phyloP scores from a whole-genome alignment of 2,329 filamentous ascomycete species.

The Calonectria multiphialidica region DNA sequence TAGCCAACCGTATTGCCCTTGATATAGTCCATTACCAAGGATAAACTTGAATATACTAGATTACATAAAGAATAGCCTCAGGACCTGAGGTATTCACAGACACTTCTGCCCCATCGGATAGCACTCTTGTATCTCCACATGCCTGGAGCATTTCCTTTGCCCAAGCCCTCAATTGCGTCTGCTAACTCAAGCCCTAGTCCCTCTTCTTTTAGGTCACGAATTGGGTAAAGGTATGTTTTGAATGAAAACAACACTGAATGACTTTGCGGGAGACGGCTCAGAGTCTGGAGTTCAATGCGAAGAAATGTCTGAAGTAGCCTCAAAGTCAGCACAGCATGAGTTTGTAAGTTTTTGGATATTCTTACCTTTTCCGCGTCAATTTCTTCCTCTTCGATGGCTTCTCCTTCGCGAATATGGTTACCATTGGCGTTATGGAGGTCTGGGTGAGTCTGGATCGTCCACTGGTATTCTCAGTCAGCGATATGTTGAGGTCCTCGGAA shows the following conservation, averaged over 20 bases:
- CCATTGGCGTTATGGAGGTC: conserved; percentile 54
- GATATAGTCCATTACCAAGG: neutral
- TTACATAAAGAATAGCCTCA: neutral
- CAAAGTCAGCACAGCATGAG: neutral
- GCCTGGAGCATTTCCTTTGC: conserved; percentile 61
- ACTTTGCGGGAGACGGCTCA: conserved; percentile 62
- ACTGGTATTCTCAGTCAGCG: conserved; percentile 48
- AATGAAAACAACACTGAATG: conserved; percentile 64
- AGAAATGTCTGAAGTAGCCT: conserved; percentile 47
- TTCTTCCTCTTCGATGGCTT: conserved; percentile 49
- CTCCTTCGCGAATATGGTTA: conserved; percentile 51
- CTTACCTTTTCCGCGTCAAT: conserved; percentile 54
- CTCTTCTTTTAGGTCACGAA: conserved; percentile 61
- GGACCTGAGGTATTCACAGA: conserved; percentile 59
- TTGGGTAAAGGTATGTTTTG: conserved; percentile 65
- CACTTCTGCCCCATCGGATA: conserved; percentile 59
- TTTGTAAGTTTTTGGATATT: neutral
- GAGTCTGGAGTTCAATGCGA: conserved; percentile 64
- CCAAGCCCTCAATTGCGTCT: conserved; percentile 64
- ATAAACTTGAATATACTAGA: neutral
- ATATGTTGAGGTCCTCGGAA: neutral
- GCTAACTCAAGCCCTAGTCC: conserved; percentile 60
- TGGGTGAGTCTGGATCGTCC: conserved; percentile 60
- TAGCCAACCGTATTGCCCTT: too few species aligned
- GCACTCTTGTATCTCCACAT: conserved; percentile 67